Evolutionary conservation across 192 early-diverging fungal species (phyloP), one percentile per base, ranked within the genome.

Genomic region (Chytriomyces hyalinus): DNA sequence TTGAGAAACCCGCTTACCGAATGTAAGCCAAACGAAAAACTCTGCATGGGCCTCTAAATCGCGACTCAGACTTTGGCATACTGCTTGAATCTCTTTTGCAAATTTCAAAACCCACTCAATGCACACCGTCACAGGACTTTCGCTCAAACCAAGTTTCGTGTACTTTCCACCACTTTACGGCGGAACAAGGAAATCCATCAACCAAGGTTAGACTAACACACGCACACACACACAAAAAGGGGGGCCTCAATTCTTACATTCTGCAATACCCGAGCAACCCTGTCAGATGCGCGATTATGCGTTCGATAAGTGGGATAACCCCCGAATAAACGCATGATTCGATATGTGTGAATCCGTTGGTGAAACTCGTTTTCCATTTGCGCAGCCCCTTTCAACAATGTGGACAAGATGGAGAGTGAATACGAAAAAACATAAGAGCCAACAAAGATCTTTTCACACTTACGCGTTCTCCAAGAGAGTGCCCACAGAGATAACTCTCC

Each of bases 401-500:
- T 13, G 20, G 26, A 17, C 8, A 20, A 62, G 71, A 44, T 43
- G 44, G 26, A 0, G 5, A 44, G 45, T 51, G 13, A 20, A 53
- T 48, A 13, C 22, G 44, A 26, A 45, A 47, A 15, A 3, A 26
- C 1, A 57, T 2, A 20, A 60, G 2, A 36, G 36, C 36, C 36
- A 36, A 36, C 36, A 36, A 36, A 36, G 36, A 4, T 36, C 36
- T 3, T 36, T 57, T 13, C 53, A 57, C 53, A 62, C 53, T 2
- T 11, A 73, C 71, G 28, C 60, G 53, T 44, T 73, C 60, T 60
- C 71, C 71, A 8, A 73, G 26, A 9, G 71, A 73, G 62, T 63
- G 71, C 10, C 71, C 71, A 73, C 71, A 73, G n/a, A 73, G 49
- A 62, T 63, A 73, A 47, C 71, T 73, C 46, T 73, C 71, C 9